phyloP scores from a whole-genome alignment of 2,329 filamentous ascomycete genomes.

The Penicillium sp. region DNA sequence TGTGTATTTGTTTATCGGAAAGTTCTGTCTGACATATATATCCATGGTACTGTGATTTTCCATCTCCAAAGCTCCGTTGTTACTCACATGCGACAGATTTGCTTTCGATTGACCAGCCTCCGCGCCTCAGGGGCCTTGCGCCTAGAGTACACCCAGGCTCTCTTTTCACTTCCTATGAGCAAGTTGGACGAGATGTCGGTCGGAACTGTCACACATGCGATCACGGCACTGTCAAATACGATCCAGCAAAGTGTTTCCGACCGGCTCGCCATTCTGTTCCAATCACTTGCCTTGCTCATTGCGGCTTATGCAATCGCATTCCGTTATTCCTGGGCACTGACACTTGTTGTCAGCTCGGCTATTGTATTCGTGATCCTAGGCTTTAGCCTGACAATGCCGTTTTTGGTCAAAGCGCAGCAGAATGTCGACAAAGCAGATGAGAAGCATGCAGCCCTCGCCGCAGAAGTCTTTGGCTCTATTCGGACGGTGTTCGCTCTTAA shows the following conservation, averaged over 20 bases:
- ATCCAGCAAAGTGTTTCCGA: conserved; percentile 57
- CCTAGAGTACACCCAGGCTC: conserved; percentile 49
- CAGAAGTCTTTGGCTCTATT: conserved; percentile 44
- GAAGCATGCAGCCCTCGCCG: conserved; percentile 39
- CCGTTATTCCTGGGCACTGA: conserved; percentile 53
- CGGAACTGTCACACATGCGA: conserved; percentile 51
- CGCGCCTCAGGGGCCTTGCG: conserved; percentile 52
- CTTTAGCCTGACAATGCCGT: conserved; percentile 33
- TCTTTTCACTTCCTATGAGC: conserved; percentile 52
- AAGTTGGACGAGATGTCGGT: conserved; percentile 51
- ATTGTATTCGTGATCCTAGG: conserved; percentile 44
- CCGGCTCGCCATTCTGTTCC: conserved; percentile 47
- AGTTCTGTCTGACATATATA: conserved; percentile 55
- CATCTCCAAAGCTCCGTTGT: not conserved
- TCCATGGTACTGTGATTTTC: conserved; percentile 47
- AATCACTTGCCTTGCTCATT: conserved; percentile 42
- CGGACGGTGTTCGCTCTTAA: conserved; percentile 47
- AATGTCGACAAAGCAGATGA: conserved; percentile 39
- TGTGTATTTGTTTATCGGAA: conserved; percentile 57
- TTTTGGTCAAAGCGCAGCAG: conserved; percentile 34
- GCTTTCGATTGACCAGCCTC: conserved; percentile 51
- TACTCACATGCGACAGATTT: conserved; percentile 12
- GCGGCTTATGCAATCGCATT: conserved; percentile 54
- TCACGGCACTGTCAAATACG: conserved; percentile 53
- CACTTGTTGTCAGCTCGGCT: conserved; percentile 49